Conservation (phyloP, 208 protist genomes). For the Trypanosoma rangeli region DNA sequence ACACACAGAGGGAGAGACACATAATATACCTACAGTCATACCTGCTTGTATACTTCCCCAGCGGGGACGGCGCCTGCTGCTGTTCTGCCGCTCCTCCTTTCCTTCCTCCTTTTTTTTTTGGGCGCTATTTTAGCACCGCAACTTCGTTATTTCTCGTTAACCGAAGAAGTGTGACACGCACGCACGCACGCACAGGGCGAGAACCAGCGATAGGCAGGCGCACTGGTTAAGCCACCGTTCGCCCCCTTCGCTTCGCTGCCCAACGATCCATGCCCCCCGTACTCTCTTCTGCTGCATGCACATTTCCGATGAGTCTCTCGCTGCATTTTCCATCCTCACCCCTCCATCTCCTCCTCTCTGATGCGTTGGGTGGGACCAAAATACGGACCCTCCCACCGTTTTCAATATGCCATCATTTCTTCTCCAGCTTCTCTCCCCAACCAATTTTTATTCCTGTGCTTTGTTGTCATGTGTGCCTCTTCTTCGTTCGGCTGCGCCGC, state of each 20-base stretch:
- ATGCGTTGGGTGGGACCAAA: neutral
- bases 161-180: neutral
- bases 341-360: neutral
- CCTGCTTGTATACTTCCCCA: neutral
- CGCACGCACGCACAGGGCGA: too few species aligned
- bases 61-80: neutral
- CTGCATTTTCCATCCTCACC: neutral
- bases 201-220: too few species aligned
- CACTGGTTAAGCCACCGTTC: neutral
- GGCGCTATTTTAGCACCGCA: neutral
- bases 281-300: too few species aligned
- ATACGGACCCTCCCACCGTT: neutral
- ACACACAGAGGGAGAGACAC: too few species aligned
- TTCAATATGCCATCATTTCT: neutral
- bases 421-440: neutral
- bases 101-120: neutral
- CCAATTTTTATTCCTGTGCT: neutral
- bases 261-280: neutral
- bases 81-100: neutral
- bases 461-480: neutral
- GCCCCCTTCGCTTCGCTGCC: neutral
- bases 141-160: conserved; percentile 1
- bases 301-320: too few species aligned
- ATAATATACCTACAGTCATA: neutral
- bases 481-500: neutral